Evolutionary conservation across 1,139 yeast species (phyloP).

Genomic region (Geotrichum bryndzae): DNA sequence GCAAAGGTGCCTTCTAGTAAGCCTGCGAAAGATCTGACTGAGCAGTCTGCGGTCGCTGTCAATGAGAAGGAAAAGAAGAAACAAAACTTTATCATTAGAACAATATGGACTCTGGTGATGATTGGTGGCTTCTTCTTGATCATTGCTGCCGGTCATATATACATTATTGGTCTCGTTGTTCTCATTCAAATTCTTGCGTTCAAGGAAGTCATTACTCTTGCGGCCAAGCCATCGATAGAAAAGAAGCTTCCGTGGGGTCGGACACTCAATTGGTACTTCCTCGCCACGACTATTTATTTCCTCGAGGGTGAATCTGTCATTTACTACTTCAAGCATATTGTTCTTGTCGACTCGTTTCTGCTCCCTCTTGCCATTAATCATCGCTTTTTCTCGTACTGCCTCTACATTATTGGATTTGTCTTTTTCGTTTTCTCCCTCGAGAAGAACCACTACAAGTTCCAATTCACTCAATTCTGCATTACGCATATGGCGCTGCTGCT

Average conservation of each 20-base stretch:
- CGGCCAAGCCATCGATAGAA: conserved; percentile 81
- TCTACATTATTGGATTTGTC: conserved; percentile 83
- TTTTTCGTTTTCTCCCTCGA: conserved; percentile 85
- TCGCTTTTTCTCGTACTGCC: conserved; percentile 72
- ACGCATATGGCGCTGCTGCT: conserved; percentile 90
- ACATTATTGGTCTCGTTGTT: conserved; percentile 67
- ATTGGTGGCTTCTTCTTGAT: conserved; percentile 64
- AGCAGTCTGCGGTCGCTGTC: neutral
- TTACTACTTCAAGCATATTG: conserved; percentile 49
- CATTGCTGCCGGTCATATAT: conserved; percentile 81
- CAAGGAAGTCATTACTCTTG: conserved; percentile 77
- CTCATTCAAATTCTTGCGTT: conserved; percentile 76
- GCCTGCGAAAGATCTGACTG: neutral
- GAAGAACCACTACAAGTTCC: conserved; percentile 84
- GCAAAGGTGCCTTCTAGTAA: neutral
- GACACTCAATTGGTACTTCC: conserved; percentile 76
- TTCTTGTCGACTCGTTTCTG: conserved; percentile 40
- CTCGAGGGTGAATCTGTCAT: conserved; percentile 82
- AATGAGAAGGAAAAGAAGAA: conserved; percentile 57
- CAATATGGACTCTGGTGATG: conserved; percentile 95
- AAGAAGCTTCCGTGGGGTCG: conserved; percentile 77
- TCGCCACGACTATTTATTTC: conserved; percentile 74
- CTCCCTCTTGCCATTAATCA: conserved; percentile 58
- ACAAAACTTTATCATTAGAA: conserved; percentile 78
- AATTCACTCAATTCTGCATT: conserved; percentile 86